phyloP scores from a whole-genome alignment of 768 basidiomycete species.

The Auriscalpium orientale region DNA sequence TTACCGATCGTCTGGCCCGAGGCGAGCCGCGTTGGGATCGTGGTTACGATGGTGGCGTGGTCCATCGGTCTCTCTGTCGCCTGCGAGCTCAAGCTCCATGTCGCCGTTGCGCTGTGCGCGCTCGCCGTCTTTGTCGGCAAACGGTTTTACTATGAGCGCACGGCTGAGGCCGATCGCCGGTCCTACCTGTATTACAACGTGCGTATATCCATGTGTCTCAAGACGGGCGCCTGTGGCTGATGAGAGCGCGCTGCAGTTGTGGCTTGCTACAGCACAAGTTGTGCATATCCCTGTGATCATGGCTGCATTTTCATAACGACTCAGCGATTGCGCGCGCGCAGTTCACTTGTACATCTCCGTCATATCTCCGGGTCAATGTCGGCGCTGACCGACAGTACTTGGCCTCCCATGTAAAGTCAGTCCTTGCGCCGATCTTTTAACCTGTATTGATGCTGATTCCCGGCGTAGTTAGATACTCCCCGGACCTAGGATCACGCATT shows the following conservation, averaged over 20 bases:
- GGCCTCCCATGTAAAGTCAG: neutral
- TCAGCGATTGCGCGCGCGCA: neutral
- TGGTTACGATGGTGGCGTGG: slow-evolving; percentile 5
- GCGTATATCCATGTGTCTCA: neutral
- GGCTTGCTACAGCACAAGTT: neutral
- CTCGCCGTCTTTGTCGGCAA: neutral
- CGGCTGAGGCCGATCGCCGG: neutral
- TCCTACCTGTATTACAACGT: neutral
- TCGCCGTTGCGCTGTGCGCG: neutral
- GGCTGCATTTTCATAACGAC: neutral
- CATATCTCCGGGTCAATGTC: neutral
- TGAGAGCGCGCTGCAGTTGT: neutral
- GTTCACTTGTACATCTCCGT: too few relatives aligned
- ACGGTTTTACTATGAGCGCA: neutral
- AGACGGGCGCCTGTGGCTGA: too few relatives aligned
- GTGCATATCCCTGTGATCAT: neutral
- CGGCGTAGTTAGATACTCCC: neutral
- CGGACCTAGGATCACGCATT: neutral
- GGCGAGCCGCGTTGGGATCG: slow-evolving; percentile 5
- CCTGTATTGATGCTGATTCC: neutral
- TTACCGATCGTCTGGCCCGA: slow-evolving; percentile 16
- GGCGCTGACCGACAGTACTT: neutral
- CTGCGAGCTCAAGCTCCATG: neutral
- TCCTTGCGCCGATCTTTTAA: neutral
- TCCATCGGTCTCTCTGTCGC: neutral